Evolutionary conservation across 768 basidiomycete species (phyloP).

Genomic region (Tylopilus sp.): DNA sequence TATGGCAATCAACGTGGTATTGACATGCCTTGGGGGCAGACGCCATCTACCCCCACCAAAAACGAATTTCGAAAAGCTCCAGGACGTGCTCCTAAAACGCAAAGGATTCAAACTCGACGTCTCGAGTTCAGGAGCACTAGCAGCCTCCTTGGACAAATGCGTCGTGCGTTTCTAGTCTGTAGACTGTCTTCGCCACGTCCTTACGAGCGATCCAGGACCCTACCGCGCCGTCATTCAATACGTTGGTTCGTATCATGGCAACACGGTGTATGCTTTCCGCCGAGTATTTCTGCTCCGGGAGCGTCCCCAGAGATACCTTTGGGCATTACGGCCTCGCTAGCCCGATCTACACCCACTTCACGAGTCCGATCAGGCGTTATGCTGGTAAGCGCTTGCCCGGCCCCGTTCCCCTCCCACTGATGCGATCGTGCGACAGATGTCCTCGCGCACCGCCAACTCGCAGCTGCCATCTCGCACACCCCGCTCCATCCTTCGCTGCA

Average conservation of each 20-base stretch:
- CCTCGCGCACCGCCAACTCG: constrained; percentile 87
- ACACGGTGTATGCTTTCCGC: constrained; percentile 98
- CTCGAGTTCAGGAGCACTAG: constrained; percentile 86
- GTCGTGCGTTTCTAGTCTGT: constrained; percentile 49
- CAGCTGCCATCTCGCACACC: constrained; percentile 82
- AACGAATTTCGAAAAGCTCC: constrained; percentile 92
- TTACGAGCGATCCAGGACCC: constrained; percentile 55
- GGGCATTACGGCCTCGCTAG: constrained; percentile 98
- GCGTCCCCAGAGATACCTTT: constrained; percentile 88
- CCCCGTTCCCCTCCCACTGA: background rate
- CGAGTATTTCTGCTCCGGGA: constrained; percentile 97
- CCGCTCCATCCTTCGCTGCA: constrained; percentile 86
- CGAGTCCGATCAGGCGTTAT: constrained; percentile 94
- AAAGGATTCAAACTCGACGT: constrained; percentile 84
- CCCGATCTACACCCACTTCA: constrained; percentile 97
- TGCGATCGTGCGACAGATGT: constrained; percentile 56
- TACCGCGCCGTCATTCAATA: constrained; percentile 87
- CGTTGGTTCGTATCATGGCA: constrained; percentile 97
- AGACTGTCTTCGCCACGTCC: background rate
- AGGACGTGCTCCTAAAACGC: constrained; percentile 86
- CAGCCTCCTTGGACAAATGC: constrained; percentile 83
- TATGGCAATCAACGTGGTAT: background rate
- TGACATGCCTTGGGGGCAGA: constrained; percentile 35
- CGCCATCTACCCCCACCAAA: constrained; percentile 90
- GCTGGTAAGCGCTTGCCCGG: constrained; percentile 64